phyloP scores from a whole-genome alignment of 2,329 filamentous ascomycete species.

The Colletotrichum orchidophilum region DNA sequence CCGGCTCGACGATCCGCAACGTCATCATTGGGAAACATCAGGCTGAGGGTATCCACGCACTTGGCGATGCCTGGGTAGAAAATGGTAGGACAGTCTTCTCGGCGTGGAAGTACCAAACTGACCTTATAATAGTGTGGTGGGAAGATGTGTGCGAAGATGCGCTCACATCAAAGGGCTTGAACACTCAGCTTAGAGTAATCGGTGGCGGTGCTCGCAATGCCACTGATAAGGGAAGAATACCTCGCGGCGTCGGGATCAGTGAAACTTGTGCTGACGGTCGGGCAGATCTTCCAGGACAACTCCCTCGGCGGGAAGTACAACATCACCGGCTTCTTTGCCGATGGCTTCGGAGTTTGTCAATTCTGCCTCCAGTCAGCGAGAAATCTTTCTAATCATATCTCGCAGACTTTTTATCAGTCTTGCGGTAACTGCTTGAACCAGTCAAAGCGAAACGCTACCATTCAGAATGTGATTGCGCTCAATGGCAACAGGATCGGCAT shows the following conservation, averaged over 20 bases:
- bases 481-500: conserved; percentile 39
- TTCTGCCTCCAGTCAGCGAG: accelerated
- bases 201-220: conserved; percentile 41
- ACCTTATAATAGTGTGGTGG: conserved; percentile 39
- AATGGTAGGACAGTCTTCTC: conserved; percentile 35
- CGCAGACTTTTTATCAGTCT: conserved; percentile 40
- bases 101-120: neutral
- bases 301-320: conserved; percentile 43
- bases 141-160: conserved; percentile 44
- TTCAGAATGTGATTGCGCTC: conserved; percentile 41
- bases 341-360: conserved; percentile 37
- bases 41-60: conserved; percentile 43
- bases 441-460: conserved; percentile 37
- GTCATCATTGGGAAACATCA: conserved; percentile 51
- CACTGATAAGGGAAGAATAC: conserved; percentile 39
- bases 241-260: accelerated
- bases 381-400: neutral
- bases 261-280: neutral
- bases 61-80: conserved; percentile 43
- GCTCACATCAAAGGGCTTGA: conserved; percentile 40
- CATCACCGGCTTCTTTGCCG: conserved; percentile 42
- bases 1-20: conserved; percentile 48
- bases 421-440: conserved; percentile 43
- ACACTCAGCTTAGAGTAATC: conserved; percentile 42
- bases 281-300: conserved; percentile 43